These are phyloP conservation scores for Davidsoniella eucalypti DNA, from an alignment of 2,329 filamentous ascomycete species.

Conservation along the genomic window DNA sequence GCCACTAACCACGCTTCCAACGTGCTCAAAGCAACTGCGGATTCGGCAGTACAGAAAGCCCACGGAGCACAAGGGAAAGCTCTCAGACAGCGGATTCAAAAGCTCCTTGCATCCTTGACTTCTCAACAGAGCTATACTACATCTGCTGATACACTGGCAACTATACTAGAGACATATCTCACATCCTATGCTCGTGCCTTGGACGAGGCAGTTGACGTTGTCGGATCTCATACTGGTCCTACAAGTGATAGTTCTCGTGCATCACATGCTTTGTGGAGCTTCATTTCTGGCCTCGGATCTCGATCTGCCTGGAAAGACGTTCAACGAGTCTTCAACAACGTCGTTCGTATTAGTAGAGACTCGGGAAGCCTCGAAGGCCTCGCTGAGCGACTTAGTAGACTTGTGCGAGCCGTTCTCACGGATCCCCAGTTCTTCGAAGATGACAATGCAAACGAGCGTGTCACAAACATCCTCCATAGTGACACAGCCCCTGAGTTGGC, in stretches of 20 bases:
- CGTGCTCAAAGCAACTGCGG: constrained; percentile 33
- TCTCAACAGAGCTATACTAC: constrained; percentile 69
- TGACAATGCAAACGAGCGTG: constrained; percentile 39
- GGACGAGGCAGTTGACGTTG: constrained; percentile 47
- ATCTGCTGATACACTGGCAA: constrained; percentile 63
- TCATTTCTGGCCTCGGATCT: constrained; percentile 68
- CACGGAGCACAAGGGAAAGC: constrained; percentile 60
- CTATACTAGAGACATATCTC: constrained; percentile 64
- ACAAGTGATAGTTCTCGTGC: constrained; percentile 64
- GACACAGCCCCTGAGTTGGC: constrained; percentile 34
- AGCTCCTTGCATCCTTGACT: constrained; percentile 61
- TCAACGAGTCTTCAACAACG: constrained; percentile 47
- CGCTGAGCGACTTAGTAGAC: constrained; percentile 54
- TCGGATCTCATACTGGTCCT: constrained; percentile 53
- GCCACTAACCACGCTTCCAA: constrained; percentile 29
- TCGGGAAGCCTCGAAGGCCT: constrained; percentile 73
- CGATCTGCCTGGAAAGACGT: constrained; percentile 58
- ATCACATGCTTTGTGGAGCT: constrained; percentile 61
- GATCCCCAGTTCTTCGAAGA: constrained; percentile 76
- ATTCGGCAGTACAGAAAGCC: constrained; percentile 52
- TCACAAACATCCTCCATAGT: constrained; percentile 17
- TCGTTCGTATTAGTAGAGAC: constrained; percentile 56
- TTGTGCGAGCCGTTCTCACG: constrained; percentile 65
- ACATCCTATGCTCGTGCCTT: constrained; percentile 59
- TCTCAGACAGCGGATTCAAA: constrained; percentile 52